Evolutionary conservation across 495 filamentous ascomycete species (phyloP).

Genomic region (Aspergillus sparsus): DNA sequence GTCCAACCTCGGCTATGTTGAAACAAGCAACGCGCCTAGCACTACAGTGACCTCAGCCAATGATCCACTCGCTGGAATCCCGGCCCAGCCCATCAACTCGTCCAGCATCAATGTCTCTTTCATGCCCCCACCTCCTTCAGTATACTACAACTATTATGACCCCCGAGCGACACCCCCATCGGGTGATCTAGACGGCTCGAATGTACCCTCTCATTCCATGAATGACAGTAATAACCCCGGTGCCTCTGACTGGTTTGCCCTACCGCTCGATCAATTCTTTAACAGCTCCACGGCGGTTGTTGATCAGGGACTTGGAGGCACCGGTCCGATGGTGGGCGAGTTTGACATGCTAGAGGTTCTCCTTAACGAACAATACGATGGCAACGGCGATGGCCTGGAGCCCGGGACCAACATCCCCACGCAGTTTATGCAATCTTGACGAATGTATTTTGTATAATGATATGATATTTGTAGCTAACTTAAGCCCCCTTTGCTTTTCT

Average conservation of each 20-base stretch:
- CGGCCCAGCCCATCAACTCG: slow-evolving; percentile 50
- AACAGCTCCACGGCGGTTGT: slow-evolving; percentile 51
- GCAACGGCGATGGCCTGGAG: slow-evolving; percentile 33
- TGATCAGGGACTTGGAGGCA: slow-evolving; percentile 51
- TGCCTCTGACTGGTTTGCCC: slow-evolving; percentile 48
- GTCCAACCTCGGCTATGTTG: slow-evolving; percentile 35
- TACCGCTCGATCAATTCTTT: slow-evolving; percentile 54
- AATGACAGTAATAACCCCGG: slow-evolving; percentile 28
- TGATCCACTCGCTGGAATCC: slow-evolving; percentile 49
- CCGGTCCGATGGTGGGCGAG: slow-evolving; percentile 50
- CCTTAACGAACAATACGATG: slow-evolving; percentile 49
- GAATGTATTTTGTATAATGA: slow-evolving; percentile 18
- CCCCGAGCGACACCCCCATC: slow-evolving; percentile 37
- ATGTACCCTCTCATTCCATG: slow-evolving; percentile 35
- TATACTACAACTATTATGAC: slow-evolving; percentile 52
- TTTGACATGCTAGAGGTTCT: slow-evolving; percentile 53
- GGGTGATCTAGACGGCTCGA: slow-evolving; percentile 34
- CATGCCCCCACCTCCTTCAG: slow-evolving; percentile 52
- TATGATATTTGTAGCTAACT: no score
- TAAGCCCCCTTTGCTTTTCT: no score
- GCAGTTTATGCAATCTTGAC: slow-evolving; percentile 25
- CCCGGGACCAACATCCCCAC: slow-evolving; percentile 16
- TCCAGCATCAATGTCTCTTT: slow-evolving; percentile 51
- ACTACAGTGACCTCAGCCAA: slow-evolving; percentile 37
- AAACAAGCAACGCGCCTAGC: slow-evolving; percentile 29